Evolutionary conservation across 805 yeast genomes (phyloP), one percentile per base, ranked within the genome.

Genomic region (Lachancea thermotolerans): DNA sequence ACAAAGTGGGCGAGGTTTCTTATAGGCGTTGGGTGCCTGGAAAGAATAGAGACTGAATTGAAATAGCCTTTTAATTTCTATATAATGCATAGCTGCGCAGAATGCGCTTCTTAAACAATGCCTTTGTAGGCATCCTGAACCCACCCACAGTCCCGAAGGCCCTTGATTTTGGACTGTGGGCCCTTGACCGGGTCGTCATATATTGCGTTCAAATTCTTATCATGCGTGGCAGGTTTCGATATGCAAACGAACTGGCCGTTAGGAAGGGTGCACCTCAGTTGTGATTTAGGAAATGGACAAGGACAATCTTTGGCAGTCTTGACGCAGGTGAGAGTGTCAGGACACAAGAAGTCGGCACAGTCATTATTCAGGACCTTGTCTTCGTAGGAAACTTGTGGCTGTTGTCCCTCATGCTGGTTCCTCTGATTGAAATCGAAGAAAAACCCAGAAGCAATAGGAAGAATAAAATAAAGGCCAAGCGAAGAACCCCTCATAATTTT

Each of bases 21-120:
- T 80, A 83, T 60, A 76, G 77, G 55, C 74, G 98, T 52, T 91
- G 96, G 96, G 74, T 85, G 0, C 91, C 97, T 5, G 80, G 84
- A 48, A 74, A 84, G 54, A 86, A 87, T 49, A 73, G 97, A 55
- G 95, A 87, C 58, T 90, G 59, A 49, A 34, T 18, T 45, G 25
- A 37, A 4, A n/a, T 4, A 21, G 18, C 38, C 25, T 21, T 21
- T 21, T 21, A 21, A 7, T 4, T 21, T 21, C 25, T 21, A 21
- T 17, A 15, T 16, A 12, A 16, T 35, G 28, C 28, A 35, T 35
- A 6, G 6, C 28, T n/a, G 14, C 14, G 28, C 17, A 31, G 33
- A 11, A 30, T 30, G 12, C 14, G 33, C 14, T 14, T 12, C 29
- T 61, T 57, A 77, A 3, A 73, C 65, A 44, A 67, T 50, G 3